These are phyloP conservation scores for Colletotrichum liaoningense DNA, from an alignment of 2,329 filamentous ascomycete genomes.

Conservation along the genomic window DNA sequence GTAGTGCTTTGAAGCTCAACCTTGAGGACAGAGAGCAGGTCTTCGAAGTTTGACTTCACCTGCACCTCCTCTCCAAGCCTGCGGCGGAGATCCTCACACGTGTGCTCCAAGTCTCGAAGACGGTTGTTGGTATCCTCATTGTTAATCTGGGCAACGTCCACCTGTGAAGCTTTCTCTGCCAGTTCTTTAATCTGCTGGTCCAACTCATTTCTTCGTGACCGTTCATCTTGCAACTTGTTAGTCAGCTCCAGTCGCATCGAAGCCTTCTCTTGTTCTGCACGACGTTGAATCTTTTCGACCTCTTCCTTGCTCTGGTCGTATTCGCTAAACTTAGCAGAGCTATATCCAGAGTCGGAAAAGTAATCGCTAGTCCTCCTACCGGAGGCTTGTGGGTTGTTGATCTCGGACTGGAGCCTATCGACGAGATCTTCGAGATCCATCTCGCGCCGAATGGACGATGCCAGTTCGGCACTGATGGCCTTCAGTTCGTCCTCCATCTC, in stretches of 20 bases:
- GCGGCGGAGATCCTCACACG: conserved; percentile 84
- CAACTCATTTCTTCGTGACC: conserved; percentile 77
- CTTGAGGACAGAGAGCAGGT: conserved; percentile 85
- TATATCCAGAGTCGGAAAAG: conserved; percentile 95
- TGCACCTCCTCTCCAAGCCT: conserved; percentile 86
- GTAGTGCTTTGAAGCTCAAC: conserved; percentile 84
- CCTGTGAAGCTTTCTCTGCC: conserved; percentile 79
- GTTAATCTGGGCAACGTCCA: conserved; percentile 66
- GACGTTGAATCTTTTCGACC: conserved; percentile 83
- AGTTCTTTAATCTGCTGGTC: conserved; percentile 88
- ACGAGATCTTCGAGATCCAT: conserved; percentile 97
- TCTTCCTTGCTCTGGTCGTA: conserved; percentile 74
- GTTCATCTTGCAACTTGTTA: conserved; percentile 88
- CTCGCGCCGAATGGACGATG: conserved; percentile 91
- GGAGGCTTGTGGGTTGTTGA: conserved; percentile 64
- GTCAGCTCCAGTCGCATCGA: conserved; percentile 83
- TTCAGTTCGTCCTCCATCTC: conserved; percentile 96
- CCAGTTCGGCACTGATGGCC: conserved; percentile 92
- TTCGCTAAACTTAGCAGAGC: conserved; percentile 82
- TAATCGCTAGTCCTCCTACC: conserved; percentile 93
- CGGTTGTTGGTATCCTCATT: conserved; percentile 67
- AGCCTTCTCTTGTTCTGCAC: conserved; percentile 91
- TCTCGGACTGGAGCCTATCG: conserved; percentile 86
- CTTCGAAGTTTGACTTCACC: conserved; percentile 93
- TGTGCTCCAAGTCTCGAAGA: conserved; percentile 81